Evolutionary conservation across 2,329 filamentous ascomycete genomes (phyloP).

Genomic region (Aspergillus caelatus): DNA sequence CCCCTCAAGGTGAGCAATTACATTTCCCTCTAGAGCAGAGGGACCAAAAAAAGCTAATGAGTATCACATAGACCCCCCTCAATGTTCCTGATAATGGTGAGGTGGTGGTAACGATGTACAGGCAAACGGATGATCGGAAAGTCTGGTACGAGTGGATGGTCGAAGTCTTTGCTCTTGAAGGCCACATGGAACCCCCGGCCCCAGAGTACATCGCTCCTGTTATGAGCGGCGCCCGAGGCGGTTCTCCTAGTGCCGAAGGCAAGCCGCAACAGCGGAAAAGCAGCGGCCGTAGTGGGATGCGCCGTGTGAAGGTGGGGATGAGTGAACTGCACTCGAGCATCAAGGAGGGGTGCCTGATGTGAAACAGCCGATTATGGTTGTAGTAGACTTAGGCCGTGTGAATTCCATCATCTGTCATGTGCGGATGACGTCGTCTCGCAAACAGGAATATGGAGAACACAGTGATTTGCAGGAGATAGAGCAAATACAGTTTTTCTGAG

Average conservation of each 20-base stretch:
- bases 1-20: slow-evolving; percentile 74
- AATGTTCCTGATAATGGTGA: slow-evolving; percentile 83
- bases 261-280: slow-evolving; percentile 17
- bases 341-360: slow-evolving; percentile 54
- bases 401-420: background rate
- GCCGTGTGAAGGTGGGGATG: slow-evolving; percentile 44
- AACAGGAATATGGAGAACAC: background rate
- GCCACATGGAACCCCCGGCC: slow-evolving; percentile 16
- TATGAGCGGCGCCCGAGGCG: slow-evolving; percentile 34
- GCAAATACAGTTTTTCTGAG: background rate
- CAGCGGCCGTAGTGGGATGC: slow-evolving; percentile 16
- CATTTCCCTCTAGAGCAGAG: background rate
- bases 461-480: background rate
- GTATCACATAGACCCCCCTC: slow-evolving; percentile 69
- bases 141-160: slow-evolving; percentile 99
- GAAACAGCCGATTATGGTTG: slow-evolving; percentile 17
- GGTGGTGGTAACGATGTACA: slow-evolving; percentile 90
- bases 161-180: slow-evolving; percentile 68
- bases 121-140: slow-evolving; percentile 89
- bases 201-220: slow-evolving; percentile 25
- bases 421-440: background rate
- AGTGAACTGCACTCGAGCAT: slow-evolving; percentile 53
- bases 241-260: slow-evolving; percentile 29
- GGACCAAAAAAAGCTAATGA: background rate
- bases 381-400: background rate